Evolutionary conservation across 2,329 filamentous ascomycete genomes (phyloP).

Genomic region (Apiospora arundinis): DNA sequence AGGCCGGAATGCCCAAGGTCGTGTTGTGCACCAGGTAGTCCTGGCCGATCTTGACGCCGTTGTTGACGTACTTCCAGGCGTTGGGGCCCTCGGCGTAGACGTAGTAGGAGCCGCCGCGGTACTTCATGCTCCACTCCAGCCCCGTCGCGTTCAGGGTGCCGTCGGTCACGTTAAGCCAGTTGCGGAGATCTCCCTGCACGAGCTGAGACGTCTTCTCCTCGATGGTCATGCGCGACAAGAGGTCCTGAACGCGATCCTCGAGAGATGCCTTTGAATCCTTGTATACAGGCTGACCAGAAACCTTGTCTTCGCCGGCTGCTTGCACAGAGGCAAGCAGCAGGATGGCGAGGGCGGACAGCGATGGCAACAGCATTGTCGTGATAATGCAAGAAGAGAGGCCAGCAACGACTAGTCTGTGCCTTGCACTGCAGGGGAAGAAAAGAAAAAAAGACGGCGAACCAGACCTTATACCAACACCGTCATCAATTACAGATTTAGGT

Average conservation of each 20-base stretch:
- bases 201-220: conserved; percentile 76
- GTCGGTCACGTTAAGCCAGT: conserved; percentile 74
- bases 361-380: conserved; percentile 22
- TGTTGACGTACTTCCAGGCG: conserved; percentile 66
- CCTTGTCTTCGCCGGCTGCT: conserved; percentile 23
- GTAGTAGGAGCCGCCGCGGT: conserved; percentile 73
- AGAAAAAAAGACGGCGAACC: no score
- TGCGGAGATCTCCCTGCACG: conserved; percentile 72
- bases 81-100: conserved; percentile 77
- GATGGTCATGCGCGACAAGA: conserved; percentile 75
- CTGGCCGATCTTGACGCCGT: conserved; percentile 69
- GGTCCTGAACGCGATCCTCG: conserved; percentile 69
- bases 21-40: conserved; percentile 73
- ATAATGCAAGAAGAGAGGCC: conserved; percentile 30
- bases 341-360: conserved; percentile 26
- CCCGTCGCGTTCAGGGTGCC: conserved; percentile 72
- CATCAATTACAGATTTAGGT: neutral
- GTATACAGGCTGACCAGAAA: conserved; percentile 53
- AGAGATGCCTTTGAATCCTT: conserved; percentile 68
- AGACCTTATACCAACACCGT: neutral
- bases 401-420: neutral
- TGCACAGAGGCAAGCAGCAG: conserved; percentile 29
- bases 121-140: conserved; percentile 69
- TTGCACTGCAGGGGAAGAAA: no score
- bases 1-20: conserved; percentile 72